phyloP scores from a whole-genome alignment of 768 basidiomycete species.

The Panaeolus cyanescens region DNA sequence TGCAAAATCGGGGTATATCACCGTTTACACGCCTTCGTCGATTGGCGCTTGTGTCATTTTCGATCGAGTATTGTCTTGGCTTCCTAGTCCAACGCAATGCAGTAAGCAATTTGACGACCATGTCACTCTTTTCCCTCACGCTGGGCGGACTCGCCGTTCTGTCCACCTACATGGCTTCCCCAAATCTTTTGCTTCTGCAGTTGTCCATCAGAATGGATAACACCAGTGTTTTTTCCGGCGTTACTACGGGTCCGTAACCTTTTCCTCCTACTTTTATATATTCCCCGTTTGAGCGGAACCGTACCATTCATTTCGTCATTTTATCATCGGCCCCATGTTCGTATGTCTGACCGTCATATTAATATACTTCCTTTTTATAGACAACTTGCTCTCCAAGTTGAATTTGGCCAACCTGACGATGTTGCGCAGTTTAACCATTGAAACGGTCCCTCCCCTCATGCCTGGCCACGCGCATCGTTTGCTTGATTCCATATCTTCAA shows the following conservation, averaged over 20 bases:
- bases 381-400: conserved; percentile 9
- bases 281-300: background rate
- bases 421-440: conserved; percentile 9
- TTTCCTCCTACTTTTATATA: conserved; percentile 6
- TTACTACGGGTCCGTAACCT: conserved; percentile 18
- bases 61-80: conserved; percentile 13
- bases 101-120: conserved; percentile 13
- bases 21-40: conserved; percentile 7
- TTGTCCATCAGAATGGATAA: conserved; percentile 19
- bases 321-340: background rate
- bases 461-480: conserved; percentile 12
- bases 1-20: background rate
- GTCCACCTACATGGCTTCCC: background rate
- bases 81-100: conserved; percentile 10
- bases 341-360: background rate
- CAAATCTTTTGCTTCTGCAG: background rate
- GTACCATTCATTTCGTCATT: background rate
- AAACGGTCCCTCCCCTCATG: conserved; percentile 9
- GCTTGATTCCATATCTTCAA: conserved; percentile 6
- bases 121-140: conserved; percentile 15
- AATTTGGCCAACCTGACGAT: conserved; percentile 12
- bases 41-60: conserved; percentile 15
- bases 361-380: conserved; percentile 7
- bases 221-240: conserved; percentile 16
- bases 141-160: background rate